Evolutionary conservation across 2,329 filamentous ascomycete species (phyloP), one percentile per base, ranked within the genome.

Genomic region (Ceratocystis variospora): DNA sequence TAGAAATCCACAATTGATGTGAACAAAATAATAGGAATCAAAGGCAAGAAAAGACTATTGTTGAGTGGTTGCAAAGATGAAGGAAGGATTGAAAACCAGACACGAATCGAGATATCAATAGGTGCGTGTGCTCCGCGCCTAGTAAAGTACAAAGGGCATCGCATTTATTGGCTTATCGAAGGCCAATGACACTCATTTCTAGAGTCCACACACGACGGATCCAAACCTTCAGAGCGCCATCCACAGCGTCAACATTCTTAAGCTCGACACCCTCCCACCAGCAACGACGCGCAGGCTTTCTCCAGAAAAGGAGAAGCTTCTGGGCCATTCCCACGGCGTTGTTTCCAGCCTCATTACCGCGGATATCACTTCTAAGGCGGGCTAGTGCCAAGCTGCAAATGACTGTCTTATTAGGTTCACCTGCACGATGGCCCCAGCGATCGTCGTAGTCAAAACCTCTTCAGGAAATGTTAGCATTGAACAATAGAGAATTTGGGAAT

Each of bases 181-280:
- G 80, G 66, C 90, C 90, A 75, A 95, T 94, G 65, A 94, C 90
- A 74, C 89, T 94, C 90, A 99, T 99, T 80, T 99, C 94, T 68
- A 99, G 81, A 68, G 94, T 99, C 94, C 94, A 99, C 68, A 99
- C 94, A 72, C 94, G 84, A 73, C 94, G 83, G 74, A 99, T 97
- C 94, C 94, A 99, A 67, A 99, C 91, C 78, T 99, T 99, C 71
- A 99, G 81, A 74, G 87, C 90, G 64, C 92, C 93, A 63, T 96
- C 85, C 6, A 97, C 88, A 15, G 94, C 94, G 63, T 95, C 90
- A 12, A 99, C 89, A 70, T 89, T 82, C 19, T 94, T 85, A 57
- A 99, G 80, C 75, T 97, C 92, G 46, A 99, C 88, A 28, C 94
- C 94, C 75, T 99, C 94, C 94, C 94, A 99, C 94, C 94, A 99